Percentiles rank a stretch among this genome's conserved stretches.
Evolutionary conservation across 164 flowering plant species (phyloP).

Genomic region (Pachysandra terminalis): DNA sequence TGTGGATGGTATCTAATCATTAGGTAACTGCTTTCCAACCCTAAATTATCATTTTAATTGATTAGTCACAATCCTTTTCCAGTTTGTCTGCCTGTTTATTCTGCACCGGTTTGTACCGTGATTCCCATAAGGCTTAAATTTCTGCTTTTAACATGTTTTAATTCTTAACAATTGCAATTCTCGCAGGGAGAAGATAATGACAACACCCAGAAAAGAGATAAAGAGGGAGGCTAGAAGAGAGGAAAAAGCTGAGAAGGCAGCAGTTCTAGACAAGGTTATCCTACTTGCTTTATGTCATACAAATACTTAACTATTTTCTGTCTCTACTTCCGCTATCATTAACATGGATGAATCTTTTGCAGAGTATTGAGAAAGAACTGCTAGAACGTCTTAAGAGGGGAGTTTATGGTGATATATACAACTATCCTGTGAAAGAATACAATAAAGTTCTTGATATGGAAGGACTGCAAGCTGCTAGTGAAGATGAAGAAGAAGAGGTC

Average conservation of each 20-base stretch:
- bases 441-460: slow-evolving; percentile 46
- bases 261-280: slow-evolving; percentile 67
- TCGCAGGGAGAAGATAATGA: slow-evolving; percentile 83
- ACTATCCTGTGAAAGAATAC: slow-evolving; percentile 44
- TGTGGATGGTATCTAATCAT: no score
- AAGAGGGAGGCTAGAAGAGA: slow-evolving; percentile 83
- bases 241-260: slow-evolving; percentile 83
- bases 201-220: slow-evolving; percentile 68
- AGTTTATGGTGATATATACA: slow-evolving; percentile 73
- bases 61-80: no score
- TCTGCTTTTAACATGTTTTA: background rate
- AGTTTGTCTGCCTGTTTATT: no score
- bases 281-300: background rate
- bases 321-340: background rate
- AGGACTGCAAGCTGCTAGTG: slow-evolving; percentile 25
- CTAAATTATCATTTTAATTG: no score
- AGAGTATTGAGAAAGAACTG: slow-evolving; percentile 85
- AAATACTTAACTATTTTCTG: background rate
- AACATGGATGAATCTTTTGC: slow-evolving; percentile 18
- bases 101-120: background rate
- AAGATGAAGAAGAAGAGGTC: slow-evolving; percentile 51
- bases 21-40: no score
- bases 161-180: background rate
- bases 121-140: background rate
- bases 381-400: slow-evolving; percentile 74